Conservation (phyloP, 2,329 filamentous ascomycete species). For the Trichoderma aggressivum region DNA sequence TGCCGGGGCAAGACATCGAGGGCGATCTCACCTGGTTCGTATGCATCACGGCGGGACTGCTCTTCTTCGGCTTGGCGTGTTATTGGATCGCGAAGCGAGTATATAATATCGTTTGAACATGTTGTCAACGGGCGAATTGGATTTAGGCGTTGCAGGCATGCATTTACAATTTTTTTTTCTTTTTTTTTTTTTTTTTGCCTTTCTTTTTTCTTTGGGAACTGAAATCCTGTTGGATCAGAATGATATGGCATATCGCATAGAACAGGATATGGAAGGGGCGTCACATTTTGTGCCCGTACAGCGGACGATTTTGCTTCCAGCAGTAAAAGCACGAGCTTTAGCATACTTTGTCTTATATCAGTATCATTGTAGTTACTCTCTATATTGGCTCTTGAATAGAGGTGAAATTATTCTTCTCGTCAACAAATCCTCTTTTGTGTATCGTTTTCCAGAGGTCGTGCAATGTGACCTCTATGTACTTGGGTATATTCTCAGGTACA, state of each 20-base stretch:
- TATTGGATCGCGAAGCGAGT: conserved; percentile 80
- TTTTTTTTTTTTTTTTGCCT: neutral
- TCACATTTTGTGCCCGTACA: neutral
- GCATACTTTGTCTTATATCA: neutral
- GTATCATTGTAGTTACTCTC: neutral
- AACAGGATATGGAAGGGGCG: neutral
- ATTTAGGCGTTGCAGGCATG: neutral
- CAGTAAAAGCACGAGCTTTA: neutral
- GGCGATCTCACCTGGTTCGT: conserved; percentile 72
- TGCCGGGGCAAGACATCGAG: conserved; percentile 85
- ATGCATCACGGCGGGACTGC: conserved; percentile 68
- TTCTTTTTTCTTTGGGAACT: neutral
- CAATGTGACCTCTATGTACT: too few relatives aligned
- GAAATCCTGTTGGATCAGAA: conserved; percentile 4
- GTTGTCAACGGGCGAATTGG: neutral
- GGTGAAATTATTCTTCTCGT: neutral
- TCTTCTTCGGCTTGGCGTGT: conserved; percentile 76
- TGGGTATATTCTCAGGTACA: neutral
- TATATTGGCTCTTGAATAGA: neutral
- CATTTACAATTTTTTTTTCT: neutral
- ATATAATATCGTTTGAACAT: conserved; percentile 67
- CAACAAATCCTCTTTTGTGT: neutral
- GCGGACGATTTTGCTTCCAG: neutral
- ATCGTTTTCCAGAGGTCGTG: neutral
- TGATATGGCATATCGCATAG: neutral